phyloP scores from a whole-genome alignment of 1,139 yeast species.

The Blastobotrys malaysiensis region DNA sequence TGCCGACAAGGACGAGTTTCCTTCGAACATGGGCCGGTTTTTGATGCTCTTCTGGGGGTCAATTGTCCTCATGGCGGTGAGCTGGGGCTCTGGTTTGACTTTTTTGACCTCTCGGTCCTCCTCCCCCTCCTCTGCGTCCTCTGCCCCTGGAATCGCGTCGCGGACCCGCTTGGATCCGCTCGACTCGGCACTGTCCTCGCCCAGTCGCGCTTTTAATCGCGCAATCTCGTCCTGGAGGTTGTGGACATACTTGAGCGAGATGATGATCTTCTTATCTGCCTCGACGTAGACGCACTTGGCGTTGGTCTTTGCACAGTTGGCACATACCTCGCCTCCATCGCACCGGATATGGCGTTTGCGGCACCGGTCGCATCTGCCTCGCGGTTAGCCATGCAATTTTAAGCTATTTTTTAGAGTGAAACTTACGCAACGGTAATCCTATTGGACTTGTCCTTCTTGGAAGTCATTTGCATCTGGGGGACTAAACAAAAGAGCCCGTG shows the following conservation, averaged over 20 bases:
- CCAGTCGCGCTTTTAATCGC: conserved; percentile 9
- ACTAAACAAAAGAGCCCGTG: not conserved
- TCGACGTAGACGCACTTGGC: conserved; percentile 69
- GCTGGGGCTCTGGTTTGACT: conserved; percentile 5
- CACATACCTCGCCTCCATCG: conserved; percentile 77
- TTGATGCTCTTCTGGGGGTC: conserved; percentile 1
- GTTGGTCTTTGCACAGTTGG: conserved; percentile 54
- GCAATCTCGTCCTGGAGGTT: conserved; percentile 57
- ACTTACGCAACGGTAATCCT: conserved; percentile 14
- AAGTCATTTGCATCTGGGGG: not conserved
- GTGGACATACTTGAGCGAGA: conserved; percentile 66
- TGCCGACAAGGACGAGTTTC: conserved; percentile 18
- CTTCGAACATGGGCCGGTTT: conserved; percentile 12
- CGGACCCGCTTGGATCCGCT: not conserved
- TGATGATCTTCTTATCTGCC: conserved; percentile 72
- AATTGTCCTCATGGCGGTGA: conserved; percentile 6
- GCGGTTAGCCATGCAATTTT: not conserved
- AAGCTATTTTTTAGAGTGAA: not conserved
- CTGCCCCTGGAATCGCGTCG: too few relatives aligned
- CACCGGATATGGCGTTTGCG: conserved; percentile 72
- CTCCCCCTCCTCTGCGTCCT: not conserved
- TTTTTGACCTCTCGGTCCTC: not conserved
- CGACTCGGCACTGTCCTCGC: not conserved
- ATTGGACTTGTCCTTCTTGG: conserved; percentile 5
- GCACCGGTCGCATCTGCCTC: conserved; percentile 55